Evolutionary conservation across 352 stramenopile genomes (phyloP).

Genomic region (Globisporangium okanoganense): DNA sequence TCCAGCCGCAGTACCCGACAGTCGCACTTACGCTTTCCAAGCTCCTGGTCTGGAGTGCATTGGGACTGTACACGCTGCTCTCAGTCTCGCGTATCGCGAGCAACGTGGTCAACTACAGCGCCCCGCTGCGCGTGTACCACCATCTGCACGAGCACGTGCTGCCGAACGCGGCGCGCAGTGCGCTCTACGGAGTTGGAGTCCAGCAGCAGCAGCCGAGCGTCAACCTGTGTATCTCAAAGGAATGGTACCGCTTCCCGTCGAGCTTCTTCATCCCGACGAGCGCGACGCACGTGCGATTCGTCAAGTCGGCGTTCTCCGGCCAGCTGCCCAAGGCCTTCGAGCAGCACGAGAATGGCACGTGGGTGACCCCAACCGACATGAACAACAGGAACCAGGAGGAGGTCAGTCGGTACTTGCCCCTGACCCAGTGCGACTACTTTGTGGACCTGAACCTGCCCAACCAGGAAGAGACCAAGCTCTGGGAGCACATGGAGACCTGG

Average conservation of each 20-base stretch:
- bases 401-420: constrained; percentile 75
- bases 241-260: constrained; percentile 97
- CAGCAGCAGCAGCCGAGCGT: constrained; percentile 13
- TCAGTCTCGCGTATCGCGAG: constrained; percentile 58
- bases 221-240: constrained; percentile 93
- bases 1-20: constrained; percentile 15
- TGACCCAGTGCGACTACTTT: constrained; percentile 86
- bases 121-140: constrained; percentile 65
- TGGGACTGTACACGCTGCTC: constrained; percentile 51
- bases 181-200: constrained; percentile 12
- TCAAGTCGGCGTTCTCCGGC: constrained; percentile 91
- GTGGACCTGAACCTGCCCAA: constrained; percentile 79
- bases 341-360: constrained; percentile 55
- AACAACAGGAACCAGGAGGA: constrained; percentile 95
- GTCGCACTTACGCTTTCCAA: constrained; percentile 23
- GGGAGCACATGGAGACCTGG: constrained; percentile 49
- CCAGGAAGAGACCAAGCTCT: constrained; percentile 68
- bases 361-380: constrained; percentile 72
- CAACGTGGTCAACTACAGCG: constrained; percentile 70
- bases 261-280: constrained; percentile 95
- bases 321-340: constrained; percentile 94
- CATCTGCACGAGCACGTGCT: constrained; percentile 59
- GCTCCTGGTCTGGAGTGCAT: constrained; percentile 32
- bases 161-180: constrained; percentile 27
- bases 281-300: constrained; percentile 80